These are phyloP conservation scores for Wickerhamiella occidentalis DNA, from an alignment of 805 yeast genomes.

Conservation along the genomic window DNA sequence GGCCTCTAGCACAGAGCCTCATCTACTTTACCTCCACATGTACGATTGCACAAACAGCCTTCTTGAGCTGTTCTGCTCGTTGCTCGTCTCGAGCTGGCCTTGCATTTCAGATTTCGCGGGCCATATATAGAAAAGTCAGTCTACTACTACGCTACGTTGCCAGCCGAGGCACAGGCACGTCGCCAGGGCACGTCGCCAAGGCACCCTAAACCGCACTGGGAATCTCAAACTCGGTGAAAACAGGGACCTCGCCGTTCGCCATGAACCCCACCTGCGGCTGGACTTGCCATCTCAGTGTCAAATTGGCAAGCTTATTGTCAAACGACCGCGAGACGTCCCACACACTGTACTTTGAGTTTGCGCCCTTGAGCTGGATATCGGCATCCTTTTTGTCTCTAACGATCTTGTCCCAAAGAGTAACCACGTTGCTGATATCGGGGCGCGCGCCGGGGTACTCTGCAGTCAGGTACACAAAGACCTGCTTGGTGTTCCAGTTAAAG, in stretches of 20 bases:
- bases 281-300: conserved; percentile 76
- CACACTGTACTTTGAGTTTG: conserved; percentile 63
- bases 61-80: no score
- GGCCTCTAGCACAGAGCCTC: no score
- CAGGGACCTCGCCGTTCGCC: conserved; percentile 45
- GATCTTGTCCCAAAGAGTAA: conserved; percentile 86
- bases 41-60: no score
- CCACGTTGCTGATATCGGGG: conserved; percentile 37
- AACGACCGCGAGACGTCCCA: conserved; percentile 66
- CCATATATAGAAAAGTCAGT: no score
- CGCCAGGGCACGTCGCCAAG: no score
- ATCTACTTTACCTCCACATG: no score
- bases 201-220: not conserved
- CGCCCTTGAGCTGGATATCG: conserved; percentile 37
- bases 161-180: no score
- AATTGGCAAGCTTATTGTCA: conserved; percentile 47
- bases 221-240: conserved; percentile 4
- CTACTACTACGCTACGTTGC: no score
- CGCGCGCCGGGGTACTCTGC: conserved; percentile 59
- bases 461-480: conserved; percentile 80
- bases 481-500: conserved; percentile 96
- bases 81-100: no score
- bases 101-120: no score
- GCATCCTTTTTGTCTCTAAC: conserved; percentile 51
- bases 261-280: conserved; percentile 86